Conservation (phyloP, 169 alveolate species). For the Ophryocystis elektroscirrha region DNA sequence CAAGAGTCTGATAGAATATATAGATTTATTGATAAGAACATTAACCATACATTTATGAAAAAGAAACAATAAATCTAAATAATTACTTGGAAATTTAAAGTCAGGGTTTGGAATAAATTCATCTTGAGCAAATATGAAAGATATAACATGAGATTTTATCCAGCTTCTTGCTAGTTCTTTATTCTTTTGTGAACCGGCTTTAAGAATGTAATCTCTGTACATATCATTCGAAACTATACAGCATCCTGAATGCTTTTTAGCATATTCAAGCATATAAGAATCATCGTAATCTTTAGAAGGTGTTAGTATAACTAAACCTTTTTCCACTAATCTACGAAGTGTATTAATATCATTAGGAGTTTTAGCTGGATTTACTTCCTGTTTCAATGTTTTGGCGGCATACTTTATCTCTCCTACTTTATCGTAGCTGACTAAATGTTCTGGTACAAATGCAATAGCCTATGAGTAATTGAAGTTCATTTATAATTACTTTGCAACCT, state of each 20-base stretch:
- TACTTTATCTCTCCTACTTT: slow-evolving; percentile 13
- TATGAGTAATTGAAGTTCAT: no score
- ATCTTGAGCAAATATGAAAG: slow-evolving; percentile 12
- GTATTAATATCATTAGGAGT: slow-evolving; percentile 7
- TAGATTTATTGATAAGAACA: no score
- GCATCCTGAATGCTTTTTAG: slow-evolving; percentile 14
- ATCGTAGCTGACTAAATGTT: slow-evolving; percentile 6
- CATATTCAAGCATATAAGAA: slow-evolving; percentile 16
- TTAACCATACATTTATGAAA: no score
- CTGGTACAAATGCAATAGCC: slow-evolving; percentile 22
- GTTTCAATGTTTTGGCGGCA: not conserved
- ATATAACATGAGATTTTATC: slow-evolving; percentile 10
- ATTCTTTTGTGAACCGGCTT: not conserved
- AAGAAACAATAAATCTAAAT: no score
- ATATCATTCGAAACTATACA: slow-evolving; percentile 19
- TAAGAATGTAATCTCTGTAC: slow-evolving; percentile 10
- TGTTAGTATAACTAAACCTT: slow-evolving; percentile 8
- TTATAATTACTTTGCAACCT: slow-evolving; percentile 9
- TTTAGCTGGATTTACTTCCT: slow-evolving; percentile 1
- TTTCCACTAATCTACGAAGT: slow-evolving; percentile 2
- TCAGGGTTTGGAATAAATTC: slow-evolving; percentile 24
- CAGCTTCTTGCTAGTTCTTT: slow-evolving; percentile 4
- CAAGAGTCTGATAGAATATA: no score
- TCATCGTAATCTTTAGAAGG: slow-evolving; percentile 25
- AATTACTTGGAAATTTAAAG: slow-evolving; percentile 22